Conservation (phyloP, 2,329 filamentous ascomycete genomes). For the Eutypella sp. region DNA sequence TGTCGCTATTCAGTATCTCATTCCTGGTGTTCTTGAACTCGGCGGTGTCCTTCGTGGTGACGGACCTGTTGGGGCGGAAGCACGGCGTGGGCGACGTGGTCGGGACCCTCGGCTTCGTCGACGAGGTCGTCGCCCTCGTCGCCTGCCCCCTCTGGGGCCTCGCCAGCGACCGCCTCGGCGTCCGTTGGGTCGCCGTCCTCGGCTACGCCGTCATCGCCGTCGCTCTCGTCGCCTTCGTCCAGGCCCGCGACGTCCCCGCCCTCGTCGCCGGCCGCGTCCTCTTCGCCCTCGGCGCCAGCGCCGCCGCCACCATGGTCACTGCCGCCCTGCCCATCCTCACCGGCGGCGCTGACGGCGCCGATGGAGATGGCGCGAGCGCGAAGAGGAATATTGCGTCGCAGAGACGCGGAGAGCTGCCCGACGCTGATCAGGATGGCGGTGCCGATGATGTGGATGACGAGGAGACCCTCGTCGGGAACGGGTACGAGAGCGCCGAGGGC, state of each 20-base stretch:
- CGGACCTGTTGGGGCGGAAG: constrained; percentile 72
- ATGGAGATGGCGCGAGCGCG: constrained; percentile 18
- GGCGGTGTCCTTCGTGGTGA: constrained; percentile 79
- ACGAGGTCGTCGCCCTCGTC: constrained; percentile 75
- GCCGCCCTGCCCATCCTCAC: constrained; percentile 77
- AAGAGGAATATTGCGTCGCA: too few relatives aligned
- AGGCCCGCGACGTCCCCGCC: constrained; percentile 79
- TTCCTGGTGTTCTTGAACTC: constrained; percentile 89
- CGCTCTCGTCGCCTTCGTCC: constrained; percentile 74
- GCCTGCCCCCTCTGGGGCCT: constrained; percentile 79
- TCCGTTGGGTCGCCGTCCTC: constrained; percentile 65
- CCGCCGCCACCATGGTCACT: constrained; percentile 92
- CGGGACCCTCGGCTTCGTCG: constrained; percentile 78
- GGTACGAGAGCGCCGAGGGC: constrained; percentile 6
- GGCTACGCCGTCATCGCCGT: constrained; percentile 80
- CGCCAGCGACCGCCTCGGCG: constrained; percentile 70
- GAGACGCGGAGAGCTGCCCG: too few relatives aligned
- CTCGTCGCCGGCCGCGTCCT: constrained; percentile 77
- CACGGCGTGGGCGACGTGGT: constrained; percentile 72
- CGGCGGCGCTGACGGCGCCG: constrained; percentile 37
- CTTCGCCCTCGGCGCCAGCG: constrained; percentile 90
- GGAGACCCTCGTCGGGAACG: constrained; percentile 9
- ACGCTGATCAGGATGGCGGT: constrained; percentile 22
- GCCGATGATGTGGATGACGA: constrained; percentile 18
- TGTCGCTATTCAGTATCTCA: constrained; percentile 81